Percentiles rank a stretch among this genome's conserved stretches.
phyloP scores from a whole-genome alignment of 2,329 filamentous ascomycete species.

The Colletotrichum ledebouriae region DNA sequence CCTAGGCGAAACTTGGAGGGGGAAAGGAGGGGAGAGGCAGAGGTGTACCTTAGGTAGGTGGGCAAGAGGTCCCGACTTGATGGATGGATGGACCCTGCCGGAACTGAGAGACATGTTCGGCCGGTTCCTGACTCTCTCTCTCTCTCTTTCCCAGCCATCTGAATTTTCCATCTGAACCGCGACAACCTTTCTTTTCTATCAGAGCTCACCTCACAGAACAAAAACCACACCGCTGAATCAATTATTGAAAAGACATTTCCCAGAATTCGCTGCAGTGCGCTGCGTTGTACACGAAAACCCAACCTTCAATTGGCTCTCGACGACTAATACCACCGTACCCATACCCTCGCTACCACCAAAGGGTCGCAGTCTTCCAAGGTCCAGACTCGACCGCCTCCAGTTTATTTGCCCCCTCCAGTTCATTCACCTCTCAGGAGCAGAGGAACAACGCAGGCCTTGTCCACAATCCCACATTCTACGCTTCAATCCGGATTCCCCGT shows the following conservation, averaged over 20 bases:
- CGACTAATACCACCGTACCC: neutral
- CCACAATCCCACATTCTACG: conserved; percentile 27
- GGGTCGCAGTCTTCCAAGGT: neutral
- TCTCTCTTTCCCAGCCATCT: neutral
- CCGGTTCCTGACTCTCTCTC: neutral
- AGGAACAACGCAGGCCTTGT: conserved; percentile 1
- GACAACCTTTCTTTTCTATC: neutral
- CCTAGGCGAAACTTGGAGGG: neutral
- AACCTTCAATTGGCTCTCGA: conserved; percentile 3
- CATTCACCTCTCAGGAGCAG: conserved; percentile 7
- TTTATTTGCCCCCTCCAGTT: neutral
- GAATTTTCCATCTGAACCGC: neutral
- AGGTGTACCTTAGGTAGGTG: too few relatives aligned
- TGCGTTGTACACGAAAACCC: neutral
- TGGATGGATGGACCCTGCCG: neutral
- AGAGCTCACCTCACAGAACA: neutral
- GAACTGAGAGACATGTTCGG: neutral
- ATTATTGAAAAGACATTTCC: neutral
- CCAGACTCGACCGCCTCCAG: neutral
- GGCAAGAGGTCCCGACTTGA: neutral
- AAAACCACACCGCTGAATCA: neutral
- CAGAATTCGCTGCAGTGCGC: neutral
- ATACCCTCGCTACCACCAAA: conserved; percentile 18
- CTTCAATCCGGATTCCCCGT: conserved; percentile 22
- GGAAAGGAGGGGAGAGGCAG: neutral